Evolutionary conservation across 2,329 filamentous ascomycete genomes (phyloP).

Genomic region (Coniosporium tulheliwenetii): DNA sequence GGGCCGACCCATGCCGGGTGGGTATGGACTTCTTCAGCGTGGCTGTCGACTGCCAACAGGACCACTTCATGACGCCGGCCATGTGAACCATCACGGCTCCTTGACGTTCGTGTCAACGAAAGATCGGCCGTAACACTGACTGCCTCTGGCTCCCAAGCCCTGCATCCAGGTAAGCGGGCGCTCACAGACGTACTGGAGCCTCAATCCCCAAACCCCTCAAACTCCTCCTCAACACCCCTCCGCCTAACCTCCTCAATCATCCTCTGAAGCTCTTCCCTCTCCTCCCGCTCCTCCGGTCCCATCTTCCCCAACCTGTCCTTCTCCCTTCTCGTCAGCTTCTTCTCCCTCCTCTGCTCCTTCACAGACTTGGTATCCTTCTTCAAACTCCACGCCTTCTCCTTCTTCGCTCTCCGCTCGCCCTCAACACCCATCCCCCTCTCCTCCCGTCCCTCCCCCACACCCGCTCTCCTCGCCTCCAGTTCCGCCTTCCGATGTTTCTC

Average conservation of each 20-base stretch:
- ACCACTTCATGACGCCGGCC: too few species aligned
- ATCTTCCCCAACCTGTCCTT: conserved; percentile 14
- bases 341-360: conserved; percentile 15
- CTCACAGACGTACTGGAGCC: too few species aligned
- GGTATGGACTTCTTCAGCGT: too few species aligned
- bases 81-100: too few species aligned
- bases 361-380: conserved; percentile 19
- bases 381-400: conserved; percentile 19
- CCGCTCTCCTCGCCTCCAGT: conserved; percentile 7
- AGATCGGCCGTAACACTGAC: too few species aligned
- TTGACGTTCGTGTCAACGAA: too few species aligned
- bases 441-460: background rate
- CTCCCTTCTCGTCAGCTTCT: conserved; percentile 15
- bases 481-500: conserved; percentile 26
- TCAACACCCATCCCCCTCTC: conserved; percentile 14
- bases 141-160: too few species aligned
- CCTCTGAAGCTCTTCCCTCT: conserved; percentile 15
- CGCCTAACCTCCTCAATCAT: conserved; percentile 16
- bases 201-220: background rate
- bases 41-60: too few species aligned
- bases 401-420: conserved; percentile 10
- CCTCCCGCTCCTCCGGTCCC: conserved; percentile 12
- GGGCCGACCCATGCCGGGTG: too few species aligned
- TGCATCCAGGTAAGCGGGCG: too few species aligned
- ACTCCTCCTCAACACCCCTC: conserved; percentile 6